Evolutionary conservation across 805 yeast genomes (phyloP), one percentile per base, ranked within the genome.

Genomic region (Yarrowia sp.): DNA sequence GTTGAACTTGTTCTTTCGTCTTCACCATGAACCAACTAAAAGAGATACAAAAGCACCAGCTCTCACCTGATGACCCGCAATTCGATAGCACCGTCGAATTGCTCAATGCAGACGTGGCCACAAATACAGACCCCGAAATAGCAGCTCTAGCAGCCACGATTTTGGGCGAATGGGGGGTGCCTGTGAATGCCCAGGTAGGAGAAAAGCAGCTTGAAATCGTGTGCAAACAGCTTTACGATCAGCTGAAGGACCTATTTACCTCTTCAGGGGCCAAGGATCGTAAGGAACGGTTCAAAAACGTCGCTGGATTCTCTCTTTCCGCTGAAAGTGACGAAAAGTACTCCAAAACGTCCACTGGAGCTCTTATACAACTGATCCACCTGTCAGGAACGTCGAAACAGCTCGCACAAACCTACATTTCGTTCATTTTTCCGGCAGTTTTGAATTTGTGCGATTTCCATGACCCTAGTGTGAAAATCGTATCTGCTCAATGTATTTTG

Each of bases 371-470:
- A n/a, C 46, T 61, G 66, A 61, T 61, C 44, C 66, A 14, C 44
- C 53, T 61, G 14, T 61, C 66, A 8, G 55, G 46, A 6, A 7
- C 14, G 10, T 61, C 66, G 10, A 61, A 61, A 36, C 46, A 61
- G 44, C 55, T 61, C 15, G 42, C 63, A 10, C 68, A 53, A 30
- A 40, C 63, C 17, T 68, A 72, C 67, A 78, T 80, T 78, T 66
- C 77, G 4, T 67, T 76, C 13, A 38, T 78, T 1, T 68, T 76
- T 0, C 79, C 80, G 4, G 70, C 76, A 0, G 68, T 73, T 15
- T 71, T 78, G 17, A 73, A 74, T 38, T 66, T 73, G 39, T 58
- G 74, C 20, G 80, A 78, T 65, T 72, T 73, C 39, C 69, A 71
- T 12, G 75, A 76, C 0, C 60, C 73, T 4, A 40, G 20, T 10